Evolutionary conservation across 2,329 filamentous ascomycete genomes (phyloP).

Genomic region (Neobulgaria alba): DNA sequence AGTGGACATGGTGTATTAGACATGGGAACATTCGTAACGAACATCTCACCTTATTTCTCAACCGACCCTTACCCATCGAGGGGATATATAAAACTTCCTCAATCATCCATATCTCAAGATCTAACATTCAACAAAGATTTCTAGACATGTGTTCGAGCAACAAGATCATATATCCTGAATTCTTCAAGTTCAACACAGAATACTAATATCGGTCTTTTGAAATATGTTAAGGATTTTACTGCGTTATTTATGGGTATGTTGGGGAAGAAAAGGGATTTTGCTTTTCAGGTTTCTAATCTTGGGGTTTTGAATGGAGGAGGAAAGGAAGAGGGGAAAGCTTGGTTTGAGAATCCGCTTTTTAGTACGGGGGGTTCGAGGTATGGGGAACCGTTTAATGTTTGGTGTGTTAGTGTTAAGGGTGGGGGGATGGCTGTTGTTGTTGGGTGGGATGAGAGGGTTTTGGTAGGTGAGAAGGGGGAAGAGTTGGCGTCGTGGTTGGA

Average conservation of each 20-base stretch:
- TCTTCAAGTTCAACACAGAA: too few relatives aligned
- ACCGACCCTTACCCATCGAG: constrained; percentile 5
- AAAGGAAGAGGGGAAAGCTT: constrained; percentile 4
- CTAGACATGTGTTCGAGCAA: too few relatives aligned
- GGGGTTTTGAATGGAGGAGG: constrained; percentile 32
- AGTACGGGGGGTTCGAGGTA: constrained; percentile 8
- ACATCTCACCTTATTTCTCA: constrained; percentile 8
- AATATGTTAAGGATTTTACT: constrained; percentile 37
- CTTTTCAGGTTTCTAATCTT: constrained; percentile 47
- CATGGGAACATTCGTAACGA: constrained; percentile 13
- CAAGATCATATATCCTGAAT: too few relatives aligned
- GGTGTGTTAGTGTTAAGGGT: constrained; percentile 12
- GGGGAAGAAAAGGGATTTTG: constrained; percentile 33
- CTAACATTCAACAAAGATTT: too few relatives aligned
- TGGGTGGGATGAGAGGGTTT: constrained; percentile 10
- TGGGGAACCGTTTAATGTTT: constrained; percentile 10
- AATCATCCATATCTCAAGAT: too few relatives aligned
- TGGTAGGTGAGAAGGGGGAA: constrained; percentile 9
- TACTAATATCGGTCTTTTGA: constrained; percentile 36
- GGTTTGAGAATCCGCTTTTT: constrained; percentile 14
- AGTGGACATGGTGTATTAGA: constrained; percentile 4
- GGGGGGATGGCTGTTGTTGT: constrained; percentile 14
- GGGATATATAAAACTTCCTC: constrained; percentile 16
- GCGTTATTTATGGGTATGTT: constrained; percentile 34
- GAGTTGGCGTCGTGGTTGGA: constrained; percentile 2